Base-by-base conservation (phyloP, 306 rosid genomes). In the Vigna nakashimae region DNA sequence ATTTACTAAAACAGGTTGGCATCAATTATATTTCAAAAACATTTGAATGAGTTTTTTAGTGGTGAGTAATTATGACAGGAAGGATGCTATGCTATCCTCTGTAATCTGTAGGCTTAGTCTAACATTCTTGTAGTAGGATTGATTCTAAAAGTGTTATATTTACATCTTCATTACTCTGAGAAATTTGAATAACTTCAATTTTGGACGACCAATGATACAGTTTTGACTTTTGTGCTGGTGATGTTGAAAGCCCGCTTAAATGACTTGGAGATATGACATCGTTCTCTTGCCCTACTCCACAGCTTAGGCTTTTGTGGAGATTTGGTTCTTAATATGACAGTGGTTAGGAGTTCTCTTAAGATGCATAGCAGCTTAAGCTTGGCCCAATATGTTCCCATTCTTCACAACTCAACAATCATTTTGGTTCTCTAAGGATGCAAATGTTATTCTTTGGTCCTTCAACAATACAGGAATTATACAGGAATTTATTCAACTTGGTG, bases 1-100 rank as follows among this genome's bases (percentile, higher is more conserved):
- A 91, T 79, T 86, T 96, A 85, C 97, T 96, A 58, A 90, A 90
- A 90, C 97, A 92, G 99, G 99, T 95, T 80, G 65, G 87, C 71
- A 46, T 63, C 12, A 46, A 75, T 51, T 66, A 59, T 38, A 63
- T 74, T 71, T 79, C 40, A 79, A 46, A 45, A 36, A 11, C 7
- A 42, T 28, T 38, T 63, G 7, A 6, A 50, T 67, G 17, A 58
- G 18, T 60, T 32, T 45, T 66, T 65, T 45, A 17, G 5, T 57
- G 49, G 30, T 64, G 78, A 69, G 20, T 53, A 32, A 65, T 6
- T 66, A 30, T 42, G 60, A 38, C 32, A 45, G 65, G 68, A 58
- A 57, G 42, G 63, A 67, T 55, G 16, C 36, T 40, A 24, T 75
- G 79, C 45, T 67, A 30, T 30, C 32, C 32, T 46, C 75, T 32